phyloP scores from a whole-genome alignment of 2,329 filamentous ascomycete genomes.

The Lecanicillium sp. region DNA sequence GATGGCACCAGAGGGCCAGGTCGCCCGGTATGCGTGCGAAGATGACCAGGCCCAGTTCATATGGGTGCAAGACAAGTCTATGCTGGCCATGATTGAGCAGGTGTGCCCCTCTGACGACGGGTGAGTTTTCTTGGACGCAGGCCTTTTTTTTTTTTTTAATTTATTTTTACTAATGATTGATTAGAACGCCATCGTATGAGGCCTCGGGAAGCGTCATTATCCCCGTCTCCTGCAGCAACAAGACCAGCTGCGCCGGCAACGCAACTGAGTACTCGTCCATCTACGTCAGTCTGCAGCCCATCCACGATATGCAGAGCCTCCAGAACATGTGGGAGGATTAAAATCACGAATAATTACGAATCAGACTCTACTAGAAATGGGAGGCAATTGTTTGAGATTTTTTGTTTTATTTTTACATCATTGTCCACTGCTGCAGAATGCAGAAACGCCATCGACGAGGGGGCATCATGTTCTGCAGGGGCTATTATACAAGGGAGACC shows the following conservation, averaged over 20 bases:
- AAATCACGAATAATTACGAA: background rate
- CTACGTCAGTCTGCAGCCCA: slow-evolving; percentile 10
- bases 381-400: background rate
- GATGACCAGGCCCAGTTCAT: slow-evolving; percentile 34
- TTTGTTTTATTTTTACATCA: background rate
- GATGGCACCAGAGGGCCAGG: slow-evolving; percentile 20
- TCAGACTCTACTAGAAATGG: background rate
- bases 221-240: slow-evolving; percentile 8
- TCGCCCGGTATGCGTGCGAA: slow-evolving; percentile 35
- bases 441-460: background rate
- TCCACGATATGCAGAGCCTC: slow-evolving; percentile 6
- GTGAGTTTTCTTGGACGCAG: slow-evolving; percentile 21
- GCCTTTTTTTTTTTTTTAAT: background rate
- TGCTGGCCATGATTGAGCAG: slow-evolving; percentile 36
- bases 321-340: slow-evolving; percentile 7
- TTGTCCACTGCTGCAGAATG: background rate
- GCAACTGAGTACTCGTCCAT: slow-evolving; percentile 6
- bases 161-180: background rate
- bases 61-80: slow-evolving; percentile 20
- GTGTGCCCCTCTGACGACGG: slow-evolving; percentile 30
- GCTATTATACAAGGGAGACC: too few species aligned
- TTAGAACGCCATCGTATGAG: slow-evolving; percentile 11
- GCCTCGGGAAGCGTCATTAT: slow-evolving; percentile 11
- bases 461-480: background rate
- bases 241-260: slow-evolving; percentile 6